Base-by-base conservation (phyloP, 495 filamentous ascomycete species). In the Lichina pygmaea region DNA sequence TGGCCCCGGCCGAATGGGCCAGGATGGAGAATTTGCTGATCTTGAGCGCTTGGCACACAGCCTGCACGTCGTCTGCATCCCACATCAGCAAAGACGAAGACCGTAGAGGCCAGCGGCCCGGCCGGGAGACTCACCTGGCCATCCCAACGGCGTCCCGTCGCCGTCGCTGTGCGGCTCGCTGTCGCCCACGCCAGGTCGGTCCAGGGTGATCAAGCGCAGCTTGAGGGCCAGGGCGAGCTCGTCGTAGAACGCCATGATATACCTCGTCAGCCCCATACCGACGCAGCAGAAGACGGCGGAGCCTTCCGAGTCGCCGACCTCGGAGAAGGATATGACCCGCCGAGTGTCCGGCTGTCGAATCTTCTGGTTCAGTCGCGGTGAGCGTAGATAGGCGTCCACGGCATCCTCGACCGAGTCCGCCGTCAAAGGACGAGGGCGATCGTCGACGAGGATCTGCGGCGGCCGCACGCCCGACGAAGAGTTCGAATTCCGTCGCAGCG, bases 21-120 rank as follows among this genome's bases (percentile, higher is more conserved):
- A 99, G 68, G 33, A 99, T 83, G 12, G 86, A 94, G 58, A 99
- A 95, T 50, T 93, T 93, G 16, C 76, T 89, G 49, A 99, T 89
- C 53, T 82, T 84, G 44, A 95, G 68, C 34, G 79, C 63, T 53
- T 93, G 83, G 61, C 89, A 99, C 33, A 95, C 92, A 45, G 84
- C 81, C 15, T 85, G 76, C 44, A 99, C 84, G 60, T 99, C 89
- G 61, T 99, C 89, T 81, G 49, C 43, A n/a, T 53, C 47, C 53
- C 6, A 10, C 39, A 36, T 41, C 13, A 41, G 15, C 37, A n/a
- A 39, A 30, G 33, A 34, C 31, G 7, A 17, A 37, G 6, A 33
- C 15, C 16, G 12, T 1, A 7, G 7, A 48, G 12, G 32, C 6
- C 31, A 44, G 16, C 31, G 42, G 12, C 16, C 2, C 39, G n/a